A percentile compares a stretch with the other conserved stretches of the same genome.
phyloP scores from a whole-genome alignment of 1,284 basidiomycete genomes.

The Cerrena zonata region DNA sequence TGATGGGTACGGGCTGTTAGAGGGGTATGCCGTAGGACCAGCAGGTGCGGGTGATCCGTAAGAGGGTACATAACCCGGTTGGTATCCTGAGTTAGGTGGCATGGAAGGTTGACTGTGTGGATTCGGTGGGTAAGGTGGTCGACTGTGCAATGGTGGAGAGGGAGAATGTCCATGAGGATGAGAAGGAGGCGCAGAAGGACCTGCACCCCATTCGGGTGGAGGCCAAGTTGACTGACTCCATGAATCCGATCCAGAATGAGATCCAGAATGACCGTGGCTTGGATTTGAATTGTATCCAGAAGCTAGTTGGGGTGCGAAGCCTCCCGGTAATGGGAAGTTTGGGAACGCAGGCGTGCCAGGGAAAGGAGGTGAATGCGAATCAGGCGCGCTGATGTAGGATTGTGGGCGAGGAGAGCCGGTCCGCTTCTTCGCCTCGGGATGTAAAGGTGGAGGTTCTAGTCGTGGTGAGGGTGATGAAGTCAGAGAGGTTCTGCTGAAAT shows the following conservation, averaged over 20 bases:
- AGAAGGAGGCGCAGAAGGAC: slow-evolving; percentile 16
- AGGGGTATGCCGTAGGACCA: slow-evolving; percentile 15
- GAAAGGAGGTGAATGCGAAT: background rate
- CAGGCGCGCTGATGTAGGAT: background rate
- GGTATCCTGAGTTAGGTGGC: slow-evolving; percentile 7
- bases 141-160: background rate
- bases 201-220: slow-evolving; percentile 39
- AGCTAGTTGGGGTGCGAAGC: background rate
- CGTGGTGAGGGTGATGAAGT: slow-evolving; percentile 18
- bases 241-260: slow-evolving; percentile 10
- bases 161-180: background rate
- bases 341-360: background rate
- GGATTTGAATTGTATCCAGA: background rate
- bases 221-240: slow-evolving; percentile 40
- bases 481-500: slow-evolving; percentile 20
- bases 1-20: slow-evolving; percentile 7
- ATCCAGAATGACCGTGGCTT: background rate
- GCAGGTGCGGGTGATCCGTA: slow-evolving; percentile 13
- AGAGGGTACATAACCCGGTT: slow-evolving; percentile 13
- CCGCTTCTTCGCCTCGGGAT: background rate
- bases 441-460: slow-evolving; percentile 7
- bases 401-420: background rate
- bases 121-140: background rate
- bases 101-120: background rate
- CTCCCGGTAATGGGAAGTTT: background rate